These are phyloP conservation scores for Pleurotus cornucopiae DNA, from an alignment of 768 basidiomycete genomes.

Conservation along the genomic window DNA sequence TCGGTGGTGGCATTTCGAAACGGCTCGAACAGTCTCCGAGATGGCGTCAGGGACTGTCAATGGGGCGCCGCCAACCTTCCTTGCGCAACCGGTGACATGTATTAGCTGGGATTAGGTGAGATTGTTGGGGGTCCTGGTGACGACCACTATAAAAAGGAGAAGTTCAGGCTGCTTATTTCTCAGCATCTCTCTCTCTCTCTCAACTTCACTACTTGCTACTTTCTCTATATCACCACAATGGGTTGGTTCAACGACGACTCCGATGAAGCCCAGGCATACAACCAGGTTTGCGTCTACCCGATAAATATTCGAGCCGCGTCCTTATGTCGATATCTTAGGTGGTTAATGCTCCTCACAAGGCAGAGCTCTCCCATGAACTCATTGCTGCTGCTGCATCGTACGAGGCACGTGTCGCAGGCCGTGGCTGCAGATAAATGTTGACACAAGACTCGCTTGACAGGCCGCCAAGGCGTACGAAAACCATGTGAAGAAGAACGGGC, in stretches of 20 bases:
- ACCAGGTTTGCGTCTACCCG: conserved; percentile 19
- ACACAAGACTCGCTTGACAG: conserved; percentile 23
- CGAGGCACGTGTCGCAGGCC: conserved; percentile 35
- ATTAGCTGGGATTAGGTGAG: no score
- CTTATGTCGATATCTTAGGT: conserved; percentile 34
- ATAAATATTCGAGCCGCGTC: neutral
- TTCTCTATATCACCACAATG: conserved; percentile 23
- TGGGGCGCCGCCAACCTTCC: no score
- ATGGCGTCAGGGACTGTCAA: no score
- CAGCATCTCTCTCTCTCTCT: neutral
- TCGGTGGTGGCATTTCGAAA: no score
- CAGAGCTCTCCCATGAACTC: conserved; percentile 59
- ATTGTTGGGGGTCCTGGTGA: no score
- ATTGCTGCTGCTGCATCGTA: conserved; percentile 65
- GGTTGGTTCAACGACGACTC: conserved; percentile 39
- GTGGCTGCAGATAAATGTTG: neutral
- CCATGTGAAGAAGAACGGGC: conserved; percentile 45
- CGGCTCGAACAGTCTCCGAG: no score
- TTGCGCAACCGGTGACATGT: no score
- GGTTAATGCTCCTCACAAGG: conserved; percentile 47
- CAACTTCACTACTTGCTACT: conserved; percentile 4
- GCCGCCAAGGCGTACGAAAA: conserved; percentile 63
- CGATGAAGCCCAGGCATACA: conserved; percentile 32
- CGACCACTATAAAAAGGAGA: no score
- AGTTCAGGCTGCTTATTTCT: no score